Evolutionary conservation across 2,329 filamentous ascomycete species (phyloP), one percentile per base, ranked within the genome.

Genomic region (Ophiostoma ulmi): DNA sequence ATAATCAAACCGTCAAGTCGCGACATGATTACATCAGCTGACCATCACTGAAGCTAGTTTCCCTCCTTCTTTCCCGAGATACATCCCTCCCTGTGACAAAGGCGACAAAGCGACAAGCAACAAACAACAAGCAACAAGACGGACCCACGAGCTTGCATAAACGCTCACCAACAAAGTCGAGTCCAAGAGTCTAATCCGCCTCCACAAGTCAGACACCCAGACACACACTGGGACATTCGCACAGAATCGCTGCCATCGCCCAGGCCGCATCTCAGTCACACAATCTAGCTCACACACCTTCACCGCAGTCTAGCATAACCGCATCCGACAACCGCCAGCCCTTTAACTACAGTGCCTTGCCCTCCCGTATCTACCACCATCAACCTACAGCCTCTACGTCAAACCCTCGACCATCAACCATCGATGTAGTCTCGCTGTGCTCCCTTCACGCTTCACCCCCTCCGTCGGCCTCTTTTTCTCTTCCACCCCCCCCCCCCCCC

Each of bases 391-490:
- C 61, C 11, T 20, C 61, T 38, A 38, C 61, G 38, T 20, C n/a
- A 22, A 52, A 41, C 36, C 36, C 48, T 26, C 44, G 35, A 69
- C 58, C 35, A 55, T 63, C 63, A 52, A 5, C 3, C 17, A 70
- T 72, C 71, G 71, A 73, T 72, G 72, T 72, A 70, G 72, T 69
- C 70, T 65, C 41, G 52, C 64, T 70, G 65, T 58, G 35, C 44
- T 44, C 58, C 48, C 61, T 48, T 31, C 36, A 39, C 38, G 20
- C 11, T 8, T 44, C 70, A 26, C 64, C 61, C 61, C 63, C 63
- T 63, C 63, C 36, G 11, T 64, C 68, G 20, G 8, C 41, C 39
- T 17, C 39, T 26, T n/a, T 38, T 35, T 39, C 38, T 31, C 26
- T 61, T 31, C 41, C 44, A 26, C 70, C 39, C 39, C 55, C 44